Evolutionary conservation across 352 stramenopile genomes (phyloP).

Genomic region (Albugo laibachii): DNA sequence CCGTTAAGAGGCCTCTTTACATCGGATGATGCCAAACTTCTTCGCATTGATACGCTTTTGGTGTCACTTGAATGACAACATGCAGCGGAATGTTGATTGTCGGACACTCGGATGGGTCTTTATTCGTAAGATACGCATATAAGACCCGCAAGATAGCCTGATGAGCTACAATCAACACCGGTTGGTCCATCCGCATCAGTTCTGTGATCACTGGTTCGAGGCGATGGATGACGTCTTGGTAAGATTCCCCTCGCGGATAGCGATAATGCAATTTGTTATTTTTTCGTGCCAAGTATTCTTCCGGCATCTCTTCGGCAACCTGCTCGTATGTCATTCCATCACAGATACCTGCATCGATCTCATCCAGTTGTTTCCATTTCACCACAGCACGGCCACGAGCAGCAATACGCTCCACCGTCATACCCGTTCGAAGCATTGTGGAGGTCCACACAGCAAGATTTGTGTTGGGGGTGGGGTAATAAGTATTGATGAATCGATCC

Average conservation of each 20-base stretch:
- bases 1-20: constrained; percentile 10
- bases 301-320: constrained; percentile 87
- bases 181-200: constrained; percentile 89
- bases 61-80: constrained; percentile 89
- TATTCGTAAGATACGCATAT: constrained; percentile 93
- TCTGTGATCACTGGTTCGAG: constrained; percentile 94
- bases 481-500: constrained; percentile 83
- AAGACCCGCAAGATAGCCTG: constrained; percentile 91
- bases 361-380: constrained; percentile 86
- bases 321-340: constrained; percentile 96
- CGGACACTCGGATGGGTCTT: constrained; percentile 80
- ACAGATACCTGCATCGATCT: constrained; percentile 93
- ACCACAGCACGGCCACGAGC: constrained; percentile 34
- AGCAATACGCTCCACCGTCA: constrained; percentile 83
- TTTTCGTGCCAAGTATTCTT: constrained; percentile 87
- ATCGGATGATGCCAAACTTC: constrained; percentile 84
- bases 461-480: constrained; percentile 57
- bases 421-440: constrained; percentile 89
- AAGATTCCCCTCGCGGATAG: constrained; percentile 88
- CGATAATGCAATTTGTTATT: constrained; percentile 78
- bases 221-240: constrained; percentile 94
- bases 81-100: constrained; percentile 87
- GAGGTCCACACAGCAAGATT: constrained; percentile 90
- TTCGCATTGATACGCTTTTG: constrained; percentile 88
- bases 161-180: constrained; percentile 86